Percentiles rank a stretch among this genome's conserved stretches.
Evolutionary conservation across 2,329 filamentous ascomycete genomes (phyloP).

Genomic region (Xylaria sp.): DNA sequence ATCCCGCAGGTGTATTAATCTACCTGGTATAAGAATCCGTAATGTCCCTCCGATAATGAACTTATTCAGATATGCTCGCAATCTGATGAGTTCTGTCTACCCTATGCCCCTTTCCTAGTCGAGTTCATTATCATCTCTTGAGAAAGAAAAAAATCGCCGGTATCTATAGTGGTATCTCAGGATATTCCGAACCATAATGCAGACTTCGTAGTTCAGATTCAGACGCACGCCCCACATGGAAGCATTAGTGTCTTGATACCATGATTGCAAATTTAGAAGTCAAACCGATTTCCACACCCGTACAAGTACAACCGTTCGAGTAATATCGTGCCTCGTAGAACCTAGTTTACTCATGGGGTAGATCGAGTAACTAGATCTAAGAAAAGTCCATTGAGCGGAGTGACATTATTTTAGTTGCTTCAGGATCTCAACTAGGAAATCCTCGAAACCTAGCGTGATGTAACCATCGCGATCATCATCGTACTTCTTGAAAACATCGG

Average conservation of each 20-base stretch:
- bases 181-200: slow-evolving; percentile 5
- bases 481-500: slow-evolving; percentile 98
- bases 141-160: slow-evolving; percentile 18
- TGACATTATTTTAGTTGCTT: slow-evolving; percentile 65
- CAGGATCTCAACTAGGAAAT: slow-evolving; percentile 77
- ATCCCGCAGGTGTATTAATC: slow-evolving; percentile 9
- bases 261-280: slow-evolving; percentile 3
- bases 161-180: slow-evolving; percentile 32
- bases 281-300: background rate
- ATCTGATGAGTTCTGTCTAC: background rate
- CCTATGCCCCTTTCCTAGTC: background rate
- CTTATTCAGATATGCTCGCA: slow-evolving; percentile 5
- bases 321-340: background rate
- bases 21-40: slow-evolving; percentile 4
- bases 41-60: background rate
- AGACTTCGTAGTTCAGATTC: slow-evolving; percentile 9
- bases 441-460: slow-evolving; percentile 83
- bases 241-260: background rate
- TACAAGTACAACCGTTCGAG: slow-evolving; percentile 21
- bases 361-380: background rate
- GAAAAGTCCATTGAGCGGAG: background rate
- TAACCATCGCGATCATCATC: slow-evolving; percentile 97
- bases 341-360: background rate
- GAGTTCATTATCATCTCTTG: slow-evolving; percentile 16
- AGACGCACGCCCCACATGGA: background rate